A percentile compares a stretch with the other conserved stretches of the same genome.
These are phyloP conservation scores for Trapa incisa DNA, from an alignment of 345 rosid genomes.

Conservation along the genomic window DNA sequence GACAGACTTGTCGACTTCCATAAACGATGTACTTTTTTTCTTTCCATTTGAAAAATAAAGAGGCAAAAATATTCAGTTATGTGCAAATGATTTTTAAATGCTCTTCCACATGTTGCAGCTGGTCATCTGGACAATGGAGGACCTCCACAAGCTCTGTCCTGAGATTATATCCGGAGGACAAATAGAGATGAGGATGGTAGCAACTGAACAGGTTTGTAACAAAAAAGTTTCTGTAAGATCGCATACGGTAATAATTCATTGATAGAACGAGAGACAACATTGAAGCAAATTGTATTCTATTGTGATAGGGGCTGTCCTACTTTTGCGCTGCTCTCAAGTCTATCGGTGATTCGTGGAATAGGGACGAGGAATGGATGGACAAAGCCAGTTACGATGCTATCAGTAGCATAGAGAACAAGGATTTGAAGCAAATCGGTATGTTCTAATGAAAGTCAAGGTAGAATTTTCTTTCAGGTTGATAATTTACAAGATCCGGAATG, in stretches of 20 bases:
- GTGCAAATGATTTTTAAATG: not conserved
- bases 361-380: conserved; percentile 36
- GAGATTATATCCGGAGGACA: conserved; percentile 34
- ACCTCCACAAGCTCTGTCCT: conserved; percentile 52
- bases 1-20: conserved; percentile 31
- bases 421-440: conserved; percentile 44
- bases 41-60: not conserved
- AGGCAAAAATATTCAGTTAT: not conserved
- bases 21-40: conserved; percentile 27
- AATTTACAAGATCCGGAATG: not conserved
- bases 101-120: conserved; percentile 27
- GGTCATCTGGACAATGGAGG: conserved; percentile 48
- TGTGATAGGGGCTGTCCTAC: conserved; percentile 34
- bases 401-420: conserved; percentile 22
- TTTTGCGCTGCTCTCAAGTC: conserved; percentile 41
- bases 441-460: not conserved
- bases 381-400: conserved; percentile 23
- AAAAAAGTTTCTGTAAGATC: not conserved
- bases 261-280: not conserved
- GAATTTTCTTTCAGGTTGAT: not conserved
- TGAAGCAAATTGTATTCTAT: not conserved
- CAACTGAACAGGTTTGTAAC: conserved; percentile 38
- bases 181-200: conserved; percentile 29
- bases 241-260: not conserved
- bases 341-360: conserved; percentile 60